Evolutionary conservation across 306 rosid species (phyloP), one percentile per base, ranked within the genome.

Genomic region (Cicer bijugum): DNA sequence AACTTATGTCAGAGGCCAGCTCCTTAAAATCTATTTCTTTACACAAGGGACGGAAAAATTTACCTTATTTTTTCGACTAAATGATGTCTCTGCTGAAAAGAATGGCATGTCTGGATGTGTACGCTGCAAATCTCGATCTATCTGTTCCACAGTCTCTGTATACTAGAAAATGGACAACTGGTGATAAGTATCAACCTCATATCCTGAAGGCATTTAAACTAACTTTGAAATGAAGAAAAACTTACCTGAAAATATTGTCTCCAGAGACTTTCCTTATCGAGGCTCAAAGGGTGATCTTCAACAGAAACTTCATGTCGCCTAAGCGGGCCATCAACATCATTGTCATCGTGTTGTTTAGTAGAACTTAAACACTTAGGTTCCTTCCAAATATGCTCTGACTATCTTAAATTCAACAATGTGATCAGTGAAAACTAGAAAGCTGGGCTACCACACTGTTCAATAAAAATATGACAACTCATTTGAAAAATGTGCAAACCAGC

Each of bases 211-310:
- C n/a, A 20, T 17, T 58, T 45, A 38, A 19, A 44, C 37, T 61
- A 48, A 58, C 76, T 69, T 39, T 78, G 28, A 40, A 65, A 60
- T 33, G 76, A 67, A 80, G 73, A 79, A 79, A 69, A 44, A 83
- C 60, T 79, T 67, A 89, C 96, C 90, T 84, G 82, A 81, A 86
- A 89, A 81, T 86, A 86, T 59, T 84, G 82, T 66, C 72, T 71
- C 97, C 97, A 89, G 59, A 82, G 85, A 72, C 90, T 86, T 71
- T 86, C 86, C 70, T 85, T 86, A 65, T 88, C 89, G 10, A 85
- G 88, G 84, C 96, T 88, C 71, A 92, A 79, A 69, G 96, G 93
- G 83, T 92, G 97, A 79, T 92, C 97, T 82, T 88, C 93, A 55
- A 75, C 69, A 14, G 97, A 84, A 81, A 92, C 85, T 83, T 80